These are phyloP conservation scores for Ceratocystis cacaofunesta DNA, from an alignment of 2,329 filamentous ascomycete species.

Conservation along the genomic window DNA sequence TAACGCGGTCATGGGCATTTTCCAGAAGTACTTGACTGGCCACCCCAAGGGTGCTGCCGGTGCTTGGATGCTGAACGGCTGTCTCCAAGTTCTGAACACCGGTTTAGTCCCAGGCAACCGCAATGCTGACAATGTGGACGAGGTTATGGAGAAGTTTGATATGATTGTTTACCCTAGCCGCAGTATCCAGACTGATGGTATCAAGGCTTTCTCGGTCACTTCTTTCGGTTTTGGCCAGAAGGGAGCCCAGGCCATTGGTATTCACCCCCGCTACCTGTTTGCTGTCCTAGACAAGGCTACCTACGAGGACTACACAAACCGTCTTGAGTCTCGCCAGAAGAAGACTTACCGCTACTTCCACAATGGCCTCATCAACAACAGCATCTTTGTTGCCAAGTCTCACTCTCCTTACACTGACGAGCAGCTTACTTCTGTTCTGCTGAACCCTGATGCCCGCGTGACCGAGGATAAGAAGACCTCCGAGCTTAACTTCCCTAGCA, in stretches of 20 bases:
- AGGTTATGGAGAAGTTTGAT: slow-evolving; percentile 93
- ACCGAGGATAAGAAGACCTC: slow-evolving; percentile 72
- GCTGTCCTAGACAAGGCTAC: slow-evolving; percentile 80
- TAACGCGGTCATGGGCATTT: slow-evolving; percentile 89
- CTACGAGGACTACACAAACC: slow-evolving; percentile 68
- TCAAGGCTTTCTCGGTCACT: slow-evolving; percentile 97
- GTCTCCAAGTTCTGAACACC: slow-evolving; percentile 83
- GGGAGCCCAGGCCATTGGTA: slow-evolving; percentile 90
- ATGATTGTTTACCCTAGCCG: slow-evolving; percentile 95
- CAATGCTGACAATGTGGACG: slow-evolving; percentile 94
- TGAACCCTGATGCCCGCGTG: slow-evolving; percentile 87
- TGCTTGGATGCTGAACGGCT: slow-evolving; percentile 99
- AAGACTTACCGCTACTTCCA: slow-evolving; percentile 98
- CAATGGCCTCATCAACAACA: slow-evolving; percentile 96
- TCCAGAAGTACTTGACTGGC: slow-evolving; percentile 98
- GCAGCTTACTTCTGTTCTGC: slow-evolving; percentile 73
- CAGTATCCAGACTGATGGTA: slow-evolving; percentile 87
- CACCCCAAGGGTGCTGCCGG: slow-evolving; percentile 98
- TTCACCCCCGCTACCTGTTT: slow-evolving; percentile 91
- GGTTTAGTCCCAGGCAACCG: slow-evolving; percentile 93
- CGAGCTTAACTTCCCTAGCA: slow-evolving; percentile 55
- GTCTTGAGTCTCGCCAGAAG: slow-evolving; percentile 90
- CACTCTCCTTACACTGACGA: slow-evolving; percentile 80
- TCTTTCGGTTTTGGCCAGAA: slow-evolving; percentile 99
- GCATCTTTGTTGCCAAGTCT: slow-evolving; percentile 88